Evolutionary conservation across 2,329 filamentous ascomycete genomes (phyloP).

Genomic region (Davidsoniella australis): DNA sequence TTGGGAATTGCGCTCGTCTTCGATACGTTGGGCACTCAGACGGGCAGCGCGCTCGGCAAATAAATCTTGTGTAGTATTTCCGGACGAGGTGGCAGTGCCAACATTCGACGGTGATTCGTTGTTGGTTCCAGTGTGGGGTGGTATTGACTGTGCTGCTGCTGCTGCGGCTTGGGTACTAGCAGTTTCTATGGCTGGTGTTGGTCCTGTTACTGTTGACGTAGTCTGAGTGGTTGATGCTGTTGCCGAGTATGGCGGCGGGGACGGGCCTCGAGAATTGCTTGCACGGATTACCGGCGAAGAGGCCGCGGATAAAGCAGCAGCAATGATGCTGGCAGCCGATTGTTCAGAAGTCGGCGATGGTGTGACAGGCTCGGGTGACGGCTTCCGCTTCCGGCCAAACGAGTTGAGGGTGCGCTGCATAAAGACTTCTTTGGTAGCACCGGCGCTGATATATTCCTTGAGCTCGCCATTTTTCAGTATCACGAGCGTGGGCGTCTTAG

Average conservation of each 20-base stretch:
- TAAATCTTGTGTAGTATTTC: constrained; percentile 18
- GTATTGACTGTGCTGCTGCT: neutral
- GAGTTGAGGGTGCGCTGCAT: constrained; percentile 25
- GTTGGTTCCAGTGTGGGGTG: neutral
- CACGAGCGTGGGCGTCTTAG: constrained; percentile 59
- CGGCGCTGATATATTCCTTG: constrained; percentile 56
- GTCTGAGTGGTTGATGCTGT: constrained; percentile 10
- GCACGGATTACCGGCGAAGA: constrained; percentile 12
- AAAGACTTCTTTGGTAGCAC: constrained; percentile 49
- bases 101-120: neutral
- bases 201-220: constrained; percentile 12
- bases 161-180: neutral
- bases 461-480: constrained; percentile 66
- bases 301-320: constrained; percentile 13
- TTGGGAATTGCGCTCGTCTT: constrained; percentile 5
- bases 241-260: constrained; percentile 11
- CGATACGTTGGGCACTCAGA: constrained; percentile 24
- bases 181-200: neutral
- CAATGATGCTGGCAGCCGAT: constrained; percentile 11
- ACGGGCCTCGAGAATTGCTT: constrained; percentile 11
- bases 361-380: constrained; percentile 7
- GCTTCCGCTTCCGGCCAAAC: constrained; percentile 17
- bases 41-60: constrained; percentile 34
- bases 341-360: constrained; percentile 8
- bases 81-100: neutral